Evolutionary conservation across 345 rosid genomes (phyloP).

Genomic region (Boechera retrofracta): DNA sequence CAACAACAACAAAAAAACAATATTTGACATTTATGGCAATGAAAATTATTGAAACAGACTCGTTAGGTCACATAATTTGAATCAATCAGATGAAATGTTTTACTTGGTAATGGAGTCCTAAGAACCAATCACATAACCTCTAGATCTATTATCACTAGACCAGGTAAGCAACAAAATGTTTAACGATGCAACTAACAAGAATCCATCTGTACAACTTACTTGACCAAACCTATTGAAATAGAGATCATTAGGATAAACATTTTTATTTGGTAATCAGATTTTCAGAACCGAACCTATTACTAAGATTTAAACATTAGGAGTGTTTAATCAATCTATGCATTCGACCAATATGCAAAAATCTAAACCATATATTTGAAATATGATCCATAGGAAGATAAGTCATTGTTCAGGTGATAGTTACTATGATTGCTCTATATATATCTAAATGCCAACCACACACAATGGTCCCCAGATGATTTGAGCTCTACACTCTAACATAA

Average conservation of each 20-base stretch:
- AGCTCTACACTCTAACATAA: conserved; percentile 17
- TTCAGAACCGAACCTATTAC: conserved; percentile 4
- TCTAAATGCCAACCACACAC: conserved; percentile 34
- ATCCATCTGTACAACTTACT: not conserved
- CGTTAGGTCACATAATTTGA: conserved; percentile 20
- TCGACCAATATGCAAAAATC: conserved; percentile 13
- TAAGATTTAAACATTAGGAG: not conserved
- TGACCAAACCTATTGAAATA: not conserved
- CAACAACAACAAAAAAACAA: conserved; percentile 1
- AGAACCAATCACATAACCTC: not conserved
- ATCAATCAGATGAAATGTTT: conserved; percentile 13
- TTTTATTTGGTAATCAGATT: not conserved
- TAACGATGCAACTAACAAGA: not conserved
- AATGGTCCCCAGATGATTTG: conserved; percentile 37
- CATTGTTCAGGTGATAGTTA: conserved; percentile 32
- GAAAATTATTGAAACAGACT: conserved; percentile 28
- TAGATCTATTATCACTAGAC: not conserved
- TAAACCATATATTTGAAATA: conserved; percentile 23
- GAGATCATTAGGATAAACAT: conserved; percentile 11
- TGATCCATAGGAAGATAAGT: conserved; percentile 19
- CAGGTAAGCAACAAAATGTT: not conserved
- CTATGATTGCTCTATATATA: not conserved
- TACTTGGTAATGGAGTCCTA: not conserved
- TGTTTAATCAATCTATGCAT: not conserved
- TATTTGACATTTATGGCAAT: conserved; percentile 26